Percentiles rank a stretch among this genome's conserved stretches.
Evolutionary conservation across 2,329 filamentous ascomycete species (phyloP).

Genomic region (Paradendryphiella salina): DNA sequence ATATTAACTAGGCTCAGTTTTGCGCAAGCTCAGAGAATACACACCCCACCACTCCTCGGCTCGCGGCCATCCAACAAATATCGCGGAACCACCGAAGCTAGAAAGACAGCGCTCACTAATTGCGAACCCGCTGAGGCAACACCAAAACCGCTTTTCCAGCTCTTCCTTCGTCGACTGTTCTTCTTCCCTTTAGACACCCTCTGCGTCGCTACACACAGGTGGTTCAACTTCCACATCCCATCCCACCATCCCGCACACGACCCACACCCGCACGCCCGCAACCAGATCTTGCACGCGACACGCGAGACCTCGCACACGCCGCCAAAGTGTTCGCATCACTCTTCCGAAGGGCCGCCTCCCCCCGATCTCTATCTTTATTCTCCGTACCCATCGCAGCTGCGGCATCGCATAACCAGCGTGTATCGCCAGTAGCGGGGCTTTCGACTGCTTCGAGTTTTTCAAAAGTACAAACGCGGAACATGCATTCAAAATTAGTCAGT

Average conservation of each 20-base stretch:
- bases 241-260: constrained; percentile 22
- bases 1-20: constrained; percentile 11
- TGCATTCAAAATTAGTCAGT: constrained; percentile 94
- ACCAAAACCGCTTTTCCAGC: constrained; percentile 19
- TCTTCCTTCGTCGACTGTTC: constrained; percentile 15
- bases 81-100: constrained; percentile 25
- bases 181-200: constrained; percentile 16
- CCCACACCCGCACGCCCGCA: constrained; percentile 13
- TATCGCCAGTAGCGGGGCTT: constrained; percentile 47
- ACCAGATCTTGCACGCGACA: constrained; percentile 27
- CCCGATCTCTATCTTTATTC: constrained; percentile 71
- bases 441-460: constrained; percentile 46
- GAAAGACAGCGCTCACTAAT: constrained; percentile 24
- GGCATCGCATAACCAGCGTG: constrained; percentile 66
- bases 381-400: constrained; percentile 74
- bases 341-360: constrained; percentile 65
- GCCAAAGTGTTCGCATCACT: constrained; percentile 92
- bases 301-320: constrained; percentile 47
- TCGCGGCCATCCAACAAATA: constrained; percentile 21
- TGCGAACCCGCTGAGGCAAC: constrained; percentile 14
- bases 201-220: constrained; percentile 2
- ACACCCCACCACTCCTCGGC: constrained; percentile 19
- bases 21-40: constrained; percentile 10
- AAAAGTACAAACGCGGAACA: constrained; percentile 58
- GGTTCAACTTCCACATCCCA: constrained; percentile 8